Base-by-base conservation (phyloP, 1,284 basidiomycete genomes). In the Apiotrichum akiyoshidainum region DNA sequence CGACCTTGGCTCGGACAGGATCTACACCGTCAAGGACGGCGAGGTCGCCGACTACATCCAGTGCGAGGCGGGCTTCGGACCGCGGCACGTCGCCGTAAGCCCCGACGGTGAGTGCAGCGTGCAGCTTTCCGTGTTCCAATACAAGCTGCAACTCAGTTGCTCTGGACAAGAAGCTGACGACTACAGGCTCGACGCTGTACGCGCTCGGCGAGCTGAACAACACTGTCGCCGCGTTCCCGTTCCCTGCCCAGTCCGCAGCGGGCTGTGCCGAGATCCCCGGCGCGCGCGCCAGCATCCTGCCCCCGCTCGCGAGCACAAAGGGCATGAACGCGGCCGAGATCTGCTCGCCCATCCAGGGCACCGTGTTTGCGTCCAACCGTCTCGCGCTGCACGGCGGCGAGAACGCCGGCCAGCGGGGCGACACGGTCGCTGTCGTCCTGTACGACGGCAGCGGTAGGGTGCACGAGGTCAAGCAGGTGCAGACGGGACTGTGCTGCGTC, bases 281-380 rank as follows among this genome's bases (percentile, higher is more conserved):
- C 33, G 40, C 44, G 40, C n/a, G 21, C 9, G 44, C 37, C 14
- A 57, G 60, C 46, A 66, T 67, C 59, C 59, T 72, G 74, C 75
- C 5, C 45, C 54, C 12, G 52, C 62, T 12, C 12, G 46, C 31
- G 22, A 61, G 68, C 51, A 55, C 63, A 7, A 44, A 54, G 39
- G 64, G 60, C 49, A 69, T 77, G 68, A 70, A 72, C 50, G 64
- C 70, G 7, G 74, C 74, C 21, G 77, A 78, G 65, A 52, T 77
- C 34, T 50, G 68, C 17, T 61, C 70, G 62, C 69, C 73, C 17
- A n/a, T 57, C 4, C 48, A 61, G 51, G 57, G 64, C 46, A 66
- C 68, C 8, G 55, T 77, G 1, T 77, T 75, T 65, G 74, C 72
- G 9, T 73, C 73, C 31, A 78, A 78, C 65, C 67, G 77, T 21